These are phyloP conservation scores for Neurospora pannonica DNA, from an alignment of 495 filamentous ascomycete species.

Conservation along the genomic window DNA sequence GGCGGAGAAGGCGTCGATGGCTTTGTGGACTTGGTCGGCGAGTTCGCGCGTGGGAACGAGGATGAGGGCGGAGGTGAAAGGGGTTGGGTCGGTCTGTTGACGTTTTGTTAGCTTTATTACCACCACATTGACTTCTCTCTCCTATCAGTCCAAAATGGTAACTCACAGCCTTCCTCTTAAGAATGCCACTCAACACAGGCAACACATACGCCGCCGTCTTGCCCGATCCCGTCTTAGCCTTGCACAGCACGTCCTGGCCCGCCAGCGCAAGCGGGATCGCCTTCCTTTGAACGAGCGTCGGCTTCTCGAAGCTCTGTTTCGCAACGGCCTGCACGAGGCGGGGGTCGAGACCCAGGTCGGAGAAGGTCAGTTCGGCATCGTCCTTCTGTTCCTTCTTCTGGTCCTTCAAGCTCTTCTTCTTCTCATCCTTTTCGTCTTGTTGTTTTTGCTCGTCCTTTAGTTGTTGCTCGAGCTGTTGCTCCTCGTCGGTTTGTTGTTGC, in stretches of 20 bases:
- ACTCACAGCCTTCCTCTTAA: slow-evolving; percentile 63
- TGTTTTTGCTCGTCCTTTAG: neutral
- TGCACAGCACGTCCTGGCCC: slow-evolving; percentile 82
- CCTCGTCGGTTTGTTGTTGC: slow-evolving; percentile 2
- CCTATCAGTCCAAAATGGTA: neutral
- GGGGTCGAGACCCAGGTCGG: slow-evolving; percentile 63
- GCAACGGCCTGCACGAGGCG: slow-evolving; percentile 79
- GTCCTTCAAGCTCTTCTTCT: slow-evolving; percentile 6
- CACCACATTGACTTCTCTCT: too few relatives aligned
- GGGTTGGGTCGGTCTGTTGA: slow-evolving; percentile 22
- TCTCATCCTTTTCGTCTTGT: slow-evolving; percentile 3
- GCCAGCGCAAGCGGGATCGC: slow-evolving; percentile 86
- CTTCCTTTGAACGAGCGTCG: slow-evolving; percentile 76
- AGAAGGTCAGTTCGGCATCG: slow-evolving; percentile 32
- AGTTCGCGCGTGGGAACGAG: slow-evolving; percentile 92
- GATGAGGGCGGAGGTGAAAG: slow-evolving; percentile 57
- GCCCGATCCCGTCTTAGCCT: slow-evolving; percentile 86
- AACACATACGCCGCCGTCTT: slow-evolving; percentile 98
- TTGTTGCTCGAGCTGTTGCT: slow-evolving; percentile 10
- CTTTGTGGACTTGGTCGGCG: slow-evolving; percentile 77
- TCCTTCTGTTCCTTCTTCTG: slow-evolving; percentile 2
- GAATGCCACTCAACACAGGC: slow-evolving; percentile 70
- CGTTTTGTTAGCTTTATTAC: too few relatives aligned
- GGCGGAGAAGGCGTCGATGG: slow-evolving; percentile 57
- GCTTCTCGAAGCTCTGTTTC: slow-evolving; percentile 71